phyloP scores from a whole-genome alignment of 75 land plant species.

The Sequoia sempervirens region DNA sequence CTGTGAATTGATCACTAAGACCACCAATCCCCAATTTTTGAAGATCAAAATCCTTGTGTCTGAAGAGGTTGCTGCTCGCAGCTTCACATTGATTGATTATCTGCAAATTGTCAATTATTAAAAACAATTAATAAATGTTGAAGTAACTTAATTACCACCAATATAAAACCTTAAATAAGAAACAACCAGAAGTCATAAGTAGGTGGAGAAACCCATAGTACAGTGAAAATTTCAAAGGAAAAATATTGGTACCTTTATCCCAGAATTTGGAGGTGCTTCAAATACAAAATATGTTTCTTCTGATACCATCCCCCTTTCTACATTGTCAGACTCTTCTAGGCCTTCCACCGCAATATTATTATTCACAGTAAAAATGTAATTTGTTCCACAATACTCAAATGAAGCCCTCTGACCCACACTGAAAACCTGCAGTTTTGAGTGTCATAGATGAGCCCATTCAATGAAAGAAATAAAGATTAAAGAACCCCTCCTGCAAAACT shows the following conservation, averaged over 20 bases:
- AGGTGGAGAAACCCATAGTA: neutral
- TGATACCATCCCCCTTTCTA: slow-evolving; percentile 56
- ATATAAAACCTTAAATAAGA: neutral
- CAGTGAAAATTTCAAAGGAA: neutral
- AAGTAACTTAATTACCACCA: neutral
- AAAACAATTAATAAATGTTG: neutral
- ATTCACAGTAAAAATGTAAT: slow-evolving; percentile 73
- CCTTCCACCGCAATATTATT: slow-evolving; percentile 69
- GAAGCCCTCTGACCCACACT: slow-evolving; percentile 72
- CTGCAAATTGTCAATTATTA: slow-evolving; percentile 27
- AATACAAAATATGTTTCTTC: slow-evolving; percentile 66
- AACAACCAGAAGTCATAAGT: neutral
- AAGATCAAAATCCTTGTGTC: slow-evolving; percentile 87
- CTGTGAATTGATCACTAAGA: slow-evolving; percentile 76
- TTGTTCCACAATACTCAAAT: slow-evolving; percentile 81
- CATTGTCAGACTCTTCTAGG: slow-evolving; percentile 26
- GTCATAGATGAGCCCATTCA: neutral
- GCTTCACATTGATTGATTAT: slow-evolving; percentile 90
- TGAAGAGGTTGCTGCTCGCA: slow-evolving; percentile 80
- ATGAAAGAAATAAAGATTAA: neutral
- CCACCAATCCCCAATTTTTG: slow-evolving; percentile 95
- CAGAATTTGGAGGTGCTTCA: slow-evolving; percentile 69
- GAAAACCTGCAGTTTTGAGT: slow-evolving; percentile 56
- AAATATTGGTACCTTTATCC: slow-evolving; percentile 64
- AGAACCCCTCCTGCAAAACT: neutral